These are phyloP conservation scores for Scheffersomyces illinoinensis DNA, from an alignment of 1,139 yeast genomes.

Conservation along the genomic window DNA sequence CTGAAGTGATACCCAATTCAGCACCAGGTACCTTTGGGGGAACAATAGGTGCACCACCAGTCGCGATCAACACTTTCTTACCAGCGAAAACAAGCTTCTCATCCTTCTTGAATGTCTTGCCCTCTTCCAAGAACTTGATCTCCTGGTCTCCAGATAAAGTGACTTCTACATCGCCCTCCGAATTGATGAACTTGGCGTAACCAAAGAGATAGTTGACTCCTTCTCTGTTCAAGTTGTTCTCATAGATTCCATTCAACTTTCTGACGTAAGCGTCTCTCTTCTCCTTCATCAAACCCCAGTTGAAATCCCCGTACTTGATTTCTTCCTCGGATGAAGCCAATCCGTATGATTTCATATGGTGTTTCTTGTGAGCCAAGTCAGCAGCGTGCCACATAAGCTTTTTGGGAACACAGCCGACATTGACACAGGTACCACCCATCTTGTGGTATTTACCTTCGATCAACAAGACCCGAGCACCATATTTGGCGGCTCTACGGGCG, in stretches of 20 bases:
- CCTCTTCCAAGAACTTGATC: constrained; percentile 32
- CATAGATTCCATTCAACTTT: constrained; percentile 91
- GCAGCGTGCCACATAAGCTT: constrained; percentile 98
- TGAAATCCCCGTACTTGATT: constrained; percentile 56
- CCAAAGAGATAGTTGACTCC: constrained; percentile 88
- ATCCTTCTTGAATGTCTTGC: constrained; percentile 33
- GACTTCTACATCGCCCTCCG: constrained; percentile 77
- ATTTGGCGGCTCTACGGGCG: constrained; percentile 92
- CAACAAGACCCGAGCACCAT: constrained; percentile 85
- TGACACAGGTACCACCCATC: constrained; percentile 98
- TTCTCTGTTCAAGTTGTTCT: constrained; percentile 79
- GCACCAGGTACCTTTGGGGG: constrained; percentile 77
- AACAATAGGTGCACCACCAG: constrained; percentile 84
- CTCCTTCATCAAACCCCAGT: constrained; percentile 77
- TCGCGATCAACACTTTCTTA: constrained; percentile 82
- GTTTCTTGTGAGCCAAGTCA: constrained; percentile 74
- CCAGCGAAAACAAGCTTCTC: constrained; percentile 70
- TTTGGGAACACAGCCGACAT: constrained; percentile 99
- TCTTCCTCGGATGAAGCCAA: constrained; percentile 59
- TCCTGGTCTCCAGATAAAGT: constrained; percentile 47
- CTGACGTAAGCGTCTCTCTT: constrained; percentile 90
- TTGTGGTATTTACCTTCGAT: constrained; percentile 68
- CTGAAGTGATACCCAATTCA: constrained; percentile 84
- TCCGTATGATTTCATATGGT: constrained; percentile 81
- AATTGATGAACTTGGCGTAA: constrained; percentile 71